Percentiles rank a stretch among this genome's conserved stretches.
Conservation (phyloP, 2,329 filamentous ascomycete species). For the Exserohilum rostratum region DNA sequence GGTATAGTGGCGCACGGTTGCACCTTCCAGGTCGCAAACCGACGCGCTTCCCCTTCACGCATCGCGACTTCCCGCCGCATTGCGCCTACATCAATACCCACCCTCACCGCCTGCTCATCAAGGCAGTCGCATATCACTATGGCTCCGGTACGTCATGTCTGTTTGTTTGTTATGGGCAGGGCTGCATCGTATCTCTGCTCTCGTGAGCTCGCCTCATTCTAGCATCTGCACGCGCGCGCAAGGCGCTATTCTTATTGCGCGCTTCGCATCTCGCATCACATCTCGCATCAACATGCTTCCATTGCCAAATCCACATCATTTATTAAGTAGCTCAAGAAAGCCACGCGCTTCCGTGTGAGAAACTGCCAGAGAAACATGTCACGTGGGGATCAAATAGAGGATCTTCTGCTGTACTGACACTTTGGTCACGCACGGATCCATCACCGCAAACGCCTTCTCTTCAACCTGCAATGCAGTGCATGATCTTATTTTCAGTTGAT, state of each 20-base stretch:
- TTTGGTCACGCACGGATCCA: neutral
- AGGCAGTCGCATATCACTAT: conserved; percentile 28
- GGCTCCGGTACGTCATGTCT: conserved; percentile 43
- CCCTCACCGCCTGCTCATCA: conserved; percentile 26
- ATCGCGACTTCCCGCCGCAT: conserved; percentile 38
- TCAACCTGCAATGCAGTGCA: neutral
- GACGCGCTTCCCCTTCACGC: conserved; percentile 43
- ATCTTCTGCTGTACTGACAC: neutral
- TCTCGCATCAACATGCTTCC: conserved; percentile 1
- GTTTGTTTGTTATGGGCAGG: neutral
- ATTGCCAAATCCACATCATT: neutral
- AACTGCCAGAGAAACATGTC: neutral
- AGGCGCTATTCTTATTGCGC: conserved; percentile 10
- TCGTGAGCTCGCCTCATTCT: neutral
- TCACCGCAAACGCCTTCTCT: neutral
- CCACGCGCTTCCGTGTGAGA: neutral
- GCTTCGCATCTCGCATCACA: conserved; percentile 7
- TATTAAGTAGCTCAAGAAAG: neutral
- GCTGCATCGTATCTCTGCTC: conserved; percentile 2
- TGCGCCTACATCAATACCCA: conserved; percentile 27
- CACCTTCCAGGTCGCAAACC: conserved; percentile 32
- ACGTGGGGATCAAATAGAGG: neutral
- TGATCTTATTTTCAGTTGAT: neutral
- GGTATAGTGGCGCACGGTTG: conserved; percentile 28
- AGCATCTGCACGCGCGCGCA: conserved; percentile 11